Conservation (phyloP, 179 eudicot species). For the Gypsophila paniculata region DNA sequence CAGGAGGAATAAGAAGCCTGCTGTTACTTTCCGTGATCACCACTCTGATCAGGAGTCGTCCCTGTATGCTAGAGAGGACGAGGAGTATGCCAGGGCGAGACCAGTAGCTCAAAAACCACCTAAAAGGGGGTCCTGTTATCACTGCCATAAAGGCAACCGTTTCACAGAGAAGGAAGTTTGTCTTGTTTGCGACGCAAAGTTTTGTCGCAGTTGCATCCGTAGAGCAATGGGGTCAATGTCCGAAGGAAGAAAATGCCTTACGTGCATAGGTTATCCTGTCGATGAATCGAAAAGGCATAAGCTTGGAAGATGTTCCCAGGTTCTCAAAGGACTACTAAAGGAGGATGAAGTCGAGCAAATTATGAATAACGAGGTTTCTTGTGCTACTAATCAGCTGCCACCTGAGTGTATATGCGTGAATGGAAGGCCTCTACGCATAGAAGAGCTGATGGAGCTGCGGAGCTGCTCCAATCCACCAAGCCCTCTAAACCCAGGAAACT, state of each 20-base stretch:
- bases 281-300: constrained; percentile 53
- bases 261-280: constrained; percentile 57
- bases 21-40: constrained; percentile 30
- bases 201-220: constrained; percentile 59
- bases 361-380: constrained; percentile 53
- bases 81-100: constrained; percentile 26
- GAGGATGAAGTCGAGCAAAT: constrained; percentile 42
- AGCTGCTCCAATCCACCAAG: constrained; percentile 62
- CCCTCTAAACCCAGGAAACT: constrained; percentile 61
- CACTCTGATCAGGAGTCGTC: constrained; percentile 25
- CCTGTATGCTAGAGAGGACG: constrained; percentile 20
- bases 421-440: constrained; percentile 41
- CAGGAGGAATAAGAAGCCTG: constrained; percentile 27
- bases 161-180: constrained; percentile 65
- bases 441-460: constrained; percentile 57
- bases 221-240: constrained; percentile 97
- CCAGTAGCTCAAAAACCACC: constrained; percentile 33
- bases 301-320: constrained; percentile 58
- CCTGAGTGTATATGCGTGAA: constrained; percentile 54
- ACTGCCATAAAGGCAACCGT: constrained; percentile 51
- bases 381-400: constrained; percentile 55
- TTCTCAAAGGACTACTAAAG: constrained; percentile 49
- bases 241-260: constrained; percentile 80
- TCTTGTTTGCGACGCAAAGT: constrained; percentile 74
- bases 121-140: constrained; percentile 66